Conservation (phyloP, 495 filamentous ascomycete genomes). For the Parmelia sp. region DNA sequence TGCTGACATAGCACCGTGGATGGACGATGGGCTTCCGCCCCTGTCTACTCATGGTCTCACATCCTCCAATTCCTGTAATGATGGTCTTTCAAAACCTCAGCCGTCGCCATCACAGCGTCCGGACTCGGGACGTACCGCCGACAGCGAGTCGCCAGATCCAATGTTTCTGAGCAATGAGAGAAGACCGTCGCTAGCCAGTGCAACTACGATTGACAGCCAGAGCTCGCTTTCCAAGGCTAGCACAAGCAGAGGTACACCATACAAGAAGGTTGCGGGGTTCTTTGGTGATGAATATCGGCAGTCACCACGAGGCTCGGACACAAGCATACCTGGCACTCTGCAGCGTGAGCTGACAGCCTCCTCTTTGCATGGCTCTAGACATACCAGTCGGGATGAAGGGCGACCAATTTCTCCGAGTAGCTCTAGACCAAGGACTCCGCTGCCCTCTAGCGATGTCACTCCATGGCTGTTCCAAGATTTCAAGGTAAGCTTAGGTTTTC, state of each 20-base stretch:
- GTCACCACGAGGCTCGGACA: constrained; percentile 59
- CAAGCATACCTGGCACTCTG: constrained; percentile 53
- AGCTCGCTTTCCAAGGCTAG: constrained; percentile 77
- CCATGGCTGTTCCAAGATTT: constrained; percentile 92
- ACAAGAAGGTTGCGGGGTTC: constrained; percentile 74
- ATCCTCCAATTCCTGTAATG: constrained; percentile 40
- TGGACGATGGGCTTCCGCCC: constrained; percentile 33
- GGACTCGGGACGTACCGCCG: constrained; percentile 41
- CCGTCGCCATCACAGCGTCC: constrained; percentile 63
- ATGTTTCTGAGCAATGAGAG: constrained; percentile 65
- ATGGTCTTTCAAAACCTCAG: constrained; percentile 46
- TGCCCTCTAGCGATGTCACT: constrained; percentile 87
- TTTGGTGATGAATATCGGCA: constrained; percentile 78
- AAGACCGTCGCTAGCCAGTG: constrained; percentile 83
- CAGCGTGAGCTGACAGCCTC: constrained; percentile 44
- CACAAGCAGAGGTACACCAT: constrained; percentile 45
- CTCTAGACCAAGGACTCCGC: constrained; percentile 72
- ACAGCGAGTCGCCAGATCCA: constrained; percentile 62
- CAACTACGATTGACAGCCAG: constrained; percentile 80
- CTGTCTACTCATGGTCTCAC: constrained; percentile 29
- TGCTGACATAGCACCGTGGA: constrained; percentile 34
- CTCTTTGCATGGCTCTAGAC: constrained; percentile 69
- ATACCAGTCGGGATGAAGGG: constrained; percentile 45
- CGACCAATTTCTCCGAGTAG: constrained; percentile 52
- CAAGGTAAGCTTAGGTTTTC: constrained; percentile 49